Conservation (phyloP, 768 basidiomycete species). For the Pluteus cervinus region DNA sequence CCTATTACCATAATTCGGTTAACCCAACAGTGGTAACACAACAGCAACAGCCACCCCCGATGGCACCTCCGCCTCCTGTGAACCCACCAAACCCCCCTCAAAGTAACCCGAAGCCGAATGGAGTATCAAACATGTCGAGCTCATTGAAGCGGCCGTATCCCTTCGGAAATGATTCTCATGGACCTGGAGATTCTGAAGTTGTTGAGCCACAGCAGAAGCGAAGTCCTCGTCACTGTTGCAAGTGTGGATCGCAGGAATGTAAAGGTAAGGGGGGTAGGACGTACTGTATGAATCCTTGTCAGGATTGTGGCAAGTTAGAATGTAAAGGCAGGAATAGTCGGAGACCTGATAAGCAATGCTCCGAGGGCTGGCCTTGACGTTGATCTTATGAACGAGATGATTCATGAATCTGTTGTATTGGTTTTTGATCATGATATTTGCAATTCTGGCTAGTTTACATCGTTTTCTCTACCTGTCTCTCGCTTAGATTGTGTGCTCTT, state of each 20-base stretch:
- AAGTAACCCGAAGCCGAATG: slow-evolving; percentile 11
- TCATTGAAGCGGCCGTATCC: too few species aligned
- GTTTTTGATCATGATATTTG: too few species aligned
- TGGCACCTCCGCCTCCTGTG: slow-evolving; percentile 10
- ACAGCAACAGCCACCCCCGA: slow-evolving; percentile 9
- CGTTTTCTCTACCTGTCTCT: too few species aligned
- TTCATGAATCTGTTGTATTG: too few species aligned
- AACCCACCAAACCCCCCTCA: slow-evolving; percentile 13
- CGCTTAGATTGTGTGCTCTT: too few species aligned
- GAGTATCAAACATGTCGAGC: slow-evolving; percentile 11
- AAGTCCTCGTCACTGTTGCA: slow-evolving; percentile 70
- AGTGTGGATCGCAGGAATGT: slow-evolving; percentile 76
- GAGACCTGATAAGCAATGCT: slow-evolving; percentile 69
- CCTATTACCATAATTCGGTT: too few species aligned
- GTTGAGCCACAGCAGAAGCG: slow-evolving; percentile 45
- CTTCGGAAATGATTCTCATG: too few species aligned
- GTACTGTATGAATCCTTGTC: slow-evolving; percentile 70
- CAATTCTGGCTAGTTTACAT: not conserved
- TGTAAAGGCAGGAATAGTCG: slow-evolving; percentile 76
- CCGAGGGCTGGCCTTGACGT: slow-evolving; percentile 41
- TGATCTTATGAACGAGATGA: too few species aligned
- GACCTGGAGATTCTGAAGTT: too few species aligned
- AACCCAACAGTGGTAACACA: too few species aligned
- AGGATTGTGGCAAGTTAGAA: slow-evolving; percentile 78
- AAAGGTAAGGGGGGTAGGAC: slow-evolving; percentile 77